phyloP scores from a whole-genome alignment of 129 eudicot species.

The Glebionis coronaria region DNA sequence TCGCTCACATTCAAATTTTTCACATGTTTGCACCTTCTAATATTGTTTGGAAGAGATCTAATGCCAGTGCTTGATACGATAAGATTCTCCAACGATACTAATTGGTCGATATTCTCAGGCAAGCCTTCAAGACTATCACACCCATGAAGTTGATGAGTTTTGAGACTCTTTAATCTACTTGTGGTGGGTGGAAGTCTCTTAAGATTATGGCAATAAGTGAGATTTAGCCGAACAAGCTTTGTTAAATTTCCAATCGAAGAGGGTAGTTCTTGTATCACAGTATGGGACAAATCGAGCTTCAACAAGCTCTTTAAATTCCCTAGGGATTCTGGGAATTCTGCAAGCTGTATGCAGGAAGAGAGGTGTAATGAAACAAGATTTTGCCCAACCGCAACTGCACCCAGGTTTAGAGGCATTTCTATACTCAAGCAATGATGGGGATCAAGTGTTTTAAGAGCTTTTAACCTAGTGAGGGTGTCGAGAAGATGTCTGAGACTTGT shows the following conservation, averaged over 20 bases:
- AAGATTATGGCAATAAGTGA: constrained; percentile 15
- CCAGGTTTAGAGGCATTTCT: constrained; percentile 14
- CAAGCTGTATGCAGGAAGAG: constrained; percentile 16
- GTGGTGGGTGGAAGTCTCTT: background rate
- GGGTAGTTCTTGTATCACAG: constrained; percentile 22
- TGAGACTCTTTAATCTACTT: background rate
- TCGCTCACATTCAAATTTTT: constrained; percentile 17
- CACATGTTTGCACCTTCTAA: constrained; percentile 10
- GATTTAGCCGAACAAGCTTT: constrained; percentile 14
- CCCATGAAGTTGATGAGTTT: constrained; percentile 17
- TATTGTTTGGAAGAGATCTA: constrained; percentile 8
- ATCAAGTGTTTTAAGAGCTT: constrained; percentile 2
- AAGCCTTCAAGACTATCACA: constrained; percentile 13
- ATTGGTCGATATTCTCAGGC: constrained; percentile 11
- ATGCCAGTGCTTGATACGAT: constrained; percentile 17
- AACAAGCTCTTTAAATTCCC: constrained; percentile 2
- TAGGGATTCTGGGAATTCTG: constrained; percentile 8
- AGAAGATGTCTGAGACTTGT: constrained; percentile 10
- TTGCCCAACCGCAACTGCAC: constrained; percentile 5
- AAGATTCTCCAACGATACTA: constrained; percentile 14
- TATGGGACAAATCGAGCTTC: constrained; percentile 23
- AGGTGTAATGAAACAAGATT: constrained; percentile 17
- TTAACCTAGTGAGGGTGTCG: constrained; percentile 7
- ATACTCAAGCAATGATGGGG: constrained; percentile 21
- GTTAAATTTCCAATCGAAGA: constrained; percentile 19